Evolutionary conservation across 2,329 filamentous ascomycete species (phyloP).

Genomic region (Aspergillus brasiliensis): DNA sequence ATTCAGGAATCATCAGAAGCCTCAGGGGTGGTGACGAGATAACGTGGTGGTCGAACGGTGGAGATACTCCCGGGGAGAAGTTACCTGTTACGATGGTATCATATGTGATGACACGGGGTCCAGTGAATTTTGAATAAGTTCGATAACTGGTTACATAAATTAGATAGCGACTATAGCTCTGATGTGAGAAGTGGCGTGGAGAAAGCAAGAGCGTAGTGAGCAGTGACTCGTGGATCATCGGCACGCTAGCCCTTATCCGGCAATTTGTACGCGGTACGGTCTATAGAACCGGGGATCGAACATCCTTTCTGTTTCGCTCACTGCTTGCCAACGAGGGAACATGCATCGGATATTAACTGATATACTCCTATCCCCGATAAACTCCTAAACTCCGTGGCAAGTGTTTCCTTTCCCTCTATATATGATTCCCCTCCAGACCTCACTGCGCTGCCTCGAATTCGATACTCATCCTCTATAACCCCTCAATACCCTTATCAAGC

Average conservation of each 20-base stretch:
- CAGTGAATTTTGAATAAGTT: background rate
- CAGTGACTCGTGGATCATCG: too few species aligned
- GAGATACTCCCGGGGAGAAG: background rate
- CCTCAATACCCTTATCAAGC: background rate
- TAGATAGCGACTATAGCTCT: background rate
- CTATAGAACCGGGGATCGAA: background rate
- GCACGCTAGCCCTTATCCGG: background rate
- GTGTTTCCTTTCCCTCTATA: background rate
- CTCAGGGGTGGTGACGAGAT: background rate
- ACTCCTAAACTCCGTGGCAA: background rate
- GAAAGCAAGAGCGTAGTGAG: background rate
- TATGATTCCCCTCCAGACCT: background rate
- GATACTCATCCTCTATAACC: background rate
- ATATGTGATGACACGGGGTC: background rate
- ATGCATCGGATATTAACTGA: background rate
- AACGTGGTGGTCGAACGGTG: background rate
- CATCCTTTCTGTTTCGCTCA: background rate
- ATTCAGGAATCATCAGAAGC: background rate
- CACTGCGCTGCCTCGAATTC: background rate
- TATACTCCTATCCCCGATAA: background rate
- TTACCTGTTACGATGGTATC: background rate
- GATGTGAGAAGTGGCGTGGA: background rate
- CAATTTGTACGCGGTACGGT: conserved; percentile 2
- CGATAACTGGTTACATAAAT: background rate
- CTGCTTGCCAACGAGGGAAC: background rate